phyloP scores from a whole-genome alignment of 495 filamentous ascomycete genomes.

The Xylaria acuta region DNA sequence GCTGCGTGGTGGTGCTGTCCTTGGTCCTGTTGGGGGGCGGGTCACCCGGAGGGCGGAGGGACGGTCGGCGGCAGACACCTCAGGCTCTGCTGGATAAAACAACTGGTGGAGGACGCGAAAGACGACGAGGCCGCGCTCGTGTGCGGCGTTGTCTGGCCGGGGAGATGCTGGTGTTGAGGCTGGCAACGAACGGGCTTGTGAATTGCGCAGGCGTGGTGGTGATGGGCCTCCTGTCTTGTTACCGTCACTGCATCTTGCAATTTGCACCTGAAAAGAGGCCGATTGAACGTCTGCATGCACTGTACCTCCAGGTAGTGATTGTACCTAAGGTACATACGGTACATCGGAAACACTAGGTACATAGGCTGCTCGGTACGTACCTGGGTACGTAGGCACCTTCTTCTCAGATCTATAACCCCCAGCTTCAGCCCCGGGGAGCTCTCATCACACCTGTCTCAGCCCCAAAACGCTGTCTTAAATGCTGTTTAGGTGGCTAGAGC shows the following conservation, averaged over 20 bases:
- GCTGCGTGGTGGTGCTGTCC: conserved; percentile 6
- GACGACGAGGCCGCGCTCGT: not conserved
- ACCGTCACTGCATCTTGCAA: conserved; percentile 12
- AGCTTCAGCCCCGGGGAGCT: conserved; percentile 7
- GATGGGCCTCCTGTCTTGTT: not conserved
- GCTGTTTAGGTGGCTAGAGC: not conserved
- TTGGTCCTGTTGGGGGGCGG: conserved; percentile 25
- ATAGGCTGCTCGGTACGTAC: not conserved
- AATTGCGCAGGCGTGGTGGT: conserved; percentile 12
- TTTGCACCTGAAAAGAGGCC: conserved; percentile 20
- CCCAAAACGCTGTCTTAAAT: not conserved
- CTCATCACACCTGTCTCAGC: not conserved
- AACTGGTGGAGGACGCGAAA: not conserved
- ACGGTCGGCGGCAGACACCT: conserved; percentile 3
- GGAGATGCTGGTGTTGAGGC: not conserved
- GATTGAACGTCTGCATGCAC: not conserved
- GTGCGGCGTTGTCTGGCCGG: not conserved
- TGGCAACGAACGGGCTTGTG: not conserved
- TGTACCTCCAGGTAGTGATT: not conserved
- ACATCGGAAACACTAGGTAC: not conserved
- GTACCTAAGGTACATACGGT: not conserved
- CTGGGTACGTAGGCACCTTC: not conserved
- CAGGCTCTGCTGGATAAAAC: conserved; percentile 9
- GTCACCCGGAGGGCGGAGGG: conserved; percentile 19
- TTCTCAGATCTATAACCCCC: not conserved